Conservation (phyloP, 148 eudicot species). For the Euryodendron excelsum region DNA sequence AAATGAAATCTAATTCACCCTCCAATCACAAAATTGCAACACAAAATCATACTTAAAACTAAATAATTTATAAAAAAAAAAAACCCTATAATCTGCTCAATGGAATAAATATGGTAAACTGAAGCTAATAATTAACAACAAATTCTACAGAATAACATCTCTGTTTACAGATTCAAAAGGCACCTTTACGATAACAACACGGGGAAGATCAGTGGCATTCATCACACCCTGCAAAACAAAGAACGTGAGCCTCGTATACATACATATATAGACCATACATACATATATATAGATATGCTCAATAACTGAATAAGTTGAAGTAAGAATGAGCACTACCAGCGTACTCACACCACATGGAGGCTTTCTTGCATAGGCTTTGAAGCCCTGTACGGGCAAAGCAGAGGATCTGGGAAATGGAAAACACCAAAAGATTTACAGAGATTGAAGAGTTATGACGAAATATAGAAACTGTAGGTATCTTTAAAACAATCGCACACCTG, state of each 20-base stretch:
- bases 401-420: slow-evolving; percentile 34
- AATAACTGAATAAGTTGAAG: neutral
- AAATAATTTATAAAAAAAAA: neutral
- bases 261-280: neutral
- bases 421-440: neutral
- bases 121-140: neutral
- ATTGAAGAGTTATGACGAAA: neutral
- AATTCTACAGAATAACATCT: neutral
- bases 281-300: neutral
- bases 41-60: neutral
- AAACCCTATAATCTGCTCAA: neutral
- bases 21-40: neutral
- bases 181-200: slow-evolving; percentile 34
- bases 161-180: neutral
- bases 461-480: too few relatives aligned
- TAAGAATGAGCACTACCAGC: slow-evolving; percentile 30
- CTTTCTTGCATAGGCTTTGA: slow-evolving; percentile 29
- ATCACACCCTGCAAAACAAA: slow-evolving; percentile 26
- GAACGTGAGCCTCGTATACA: neutral
- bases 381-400: slow-evolving; percentile 31
- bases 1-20: neutral
- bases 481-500: slow-evolving; percentile 31
- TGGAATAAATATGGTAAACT: neutral
- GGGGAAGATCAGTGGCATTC: slow-evolving; percentile 27
- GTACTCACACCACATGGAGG: slow-evolving; percentile 24